Base-by-base conservation (phyloP, 2,329 filamentous ascomycete genomes). In the Botrytis medusae region DNA sequence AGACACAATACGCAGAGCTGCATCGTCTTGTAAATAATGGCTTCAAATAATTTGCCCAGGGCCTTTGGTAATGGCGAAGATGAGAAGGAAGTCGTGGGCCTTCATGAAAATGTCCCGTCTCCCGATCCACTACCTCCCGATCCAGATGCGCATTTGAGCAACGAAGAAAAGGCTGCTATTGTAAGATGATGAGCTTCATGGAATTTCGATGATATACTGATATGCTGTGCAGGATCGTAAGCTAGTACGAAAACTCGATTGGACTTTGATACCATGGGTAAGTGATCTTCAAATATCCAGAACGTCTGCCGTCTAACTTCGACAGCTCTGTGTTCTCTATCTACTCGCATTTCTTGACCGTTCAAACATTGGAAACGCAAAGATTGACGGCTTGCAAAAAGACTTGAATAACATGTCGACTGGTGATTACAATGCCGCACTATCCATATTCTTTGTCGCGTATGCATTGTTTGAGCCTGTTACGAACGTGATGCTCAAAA, bases 401-500 rank as follows among this genome's bases (percentile, higher is more conserved):
- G 89, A 92, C 73, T 83, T 96, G 25, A 71, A 78, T 10, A 76
- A 87, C 46, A 88, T 95, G 85, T 86, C 86, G 0, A 85, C 87
- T 3, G 82, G 85, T 9, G 85, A 92, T 79, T 97, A 94, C 83
- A 95, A 95, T 81, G 85, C 88, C 34, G 88, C 90, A 0, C 85
- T 97, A 12, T 93, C 92, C 48, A 91, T 97, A 77, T 97, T 97
- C 84, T 97, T 97, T 83, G 86, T 97, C 68, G 94, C 92, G 0
- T 97, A 97, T 81, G 87, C 92, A 2, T 82, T 94, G 48, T 94
- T 93, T 75, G 90, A 93, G 83, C 92, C 94, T 67, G 89, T 91
- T 0, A 91, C 90, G 77, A 93, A 93, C 80, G 88, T 94, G 72
- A 82, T 94, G 54, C 83, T 95, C 64, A 94, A 94, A 84, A 87